Conservation (phyloP, 257 asterid genomes). For the Nicotiana obtusifolia region DNA sequence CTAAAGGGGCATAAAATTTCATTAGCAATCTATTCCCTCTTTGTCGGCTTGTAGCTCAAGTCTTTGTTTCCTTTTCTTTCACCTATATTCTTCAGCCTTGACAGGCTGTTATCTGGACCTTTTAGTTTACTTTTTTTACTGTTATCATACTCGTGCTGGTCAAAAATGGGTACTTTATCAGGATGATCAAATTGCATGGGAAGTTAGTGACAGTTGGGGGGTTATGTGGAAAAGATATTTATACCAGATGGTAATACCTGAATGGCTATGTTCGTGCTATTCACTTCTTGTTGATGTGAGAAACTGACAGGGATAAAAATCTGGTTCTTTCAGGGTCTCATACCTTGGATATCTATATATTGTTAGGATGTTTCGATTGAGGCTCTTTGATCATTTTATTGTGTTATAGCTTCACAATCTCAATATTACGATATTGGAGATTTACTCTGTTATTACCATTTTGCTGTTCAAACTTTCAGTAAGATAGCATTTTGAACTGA, state of each 20-base stretch:
- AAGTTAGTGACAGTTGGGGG: background rate
- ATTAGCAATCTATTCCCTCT: background rate
- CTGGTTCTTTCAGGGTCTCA: background rate
- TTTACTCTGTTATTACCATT: background rate
- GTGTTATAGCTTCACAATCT: background rate
- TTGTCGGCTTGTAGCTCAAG: background rate
- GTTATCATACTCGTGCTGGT: background rate
- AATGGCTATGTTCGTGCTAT: background rate
- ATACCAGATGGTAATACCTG: background rate
- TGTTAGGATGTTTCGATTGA: background rate
- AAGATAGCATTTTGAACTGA: background rate
- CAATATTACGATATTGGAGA: background rate
- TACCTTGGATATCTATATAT: background rate
- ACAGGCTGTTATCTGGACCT: background rate
- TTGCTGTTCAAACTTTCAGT: background rate
- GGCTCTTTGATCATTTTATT: background rate
- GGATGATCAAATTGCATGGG: background rate
- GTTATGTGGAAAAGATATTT: background rate
- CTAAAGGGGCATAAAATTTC: background rate
- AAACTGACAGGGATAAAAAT: background rate
- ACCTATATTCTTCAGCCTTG: background rate
- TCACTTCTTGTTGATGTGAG: background rate
- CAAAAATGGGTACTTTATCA: conserved; percentile 1
- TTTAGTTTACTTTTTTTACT: background rate
- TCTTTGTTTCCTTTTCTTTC: background rate